Conservation (phyloP, 257 asterid species). For the Capsicum pubescens region DNA sequence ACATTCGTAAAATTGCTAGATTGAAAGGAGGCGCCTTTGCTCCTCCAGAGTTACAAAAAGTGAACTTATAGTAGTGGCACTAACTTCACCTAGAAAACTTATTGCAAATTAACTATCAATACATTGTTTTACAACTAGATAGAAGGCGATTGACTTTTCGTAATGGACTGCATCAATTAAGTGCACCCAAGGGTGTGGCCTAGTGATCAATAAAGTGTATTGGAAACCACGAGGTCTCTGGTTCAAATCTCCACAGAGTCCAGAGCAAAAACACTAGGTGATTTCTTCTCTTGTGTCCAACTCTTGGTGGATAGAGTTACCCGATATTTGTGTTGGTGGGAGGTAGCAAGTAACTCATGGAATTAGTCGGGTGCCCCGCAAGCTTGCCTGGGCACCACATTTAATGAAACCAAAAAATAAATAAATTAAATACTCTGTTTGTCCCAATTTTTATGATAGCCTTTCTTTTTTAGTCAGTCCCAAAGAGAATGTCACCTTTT, state of each 20-base stretch:
- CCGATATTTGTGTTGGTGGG: not conserved
- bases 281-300: not conserved
- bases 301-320: not conserved
- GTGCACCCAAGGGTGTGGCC: not conserved
- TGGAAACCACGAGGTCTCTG: not conserved
- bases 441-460: not conserved
- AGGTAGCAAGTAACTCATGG: not conserved
- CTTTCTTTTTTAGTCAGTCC: not conserved
- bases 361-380: not conserved
- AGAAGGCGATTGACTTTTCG: not conserved
- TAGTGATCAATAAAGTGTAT: not conserved
- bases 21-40: not conserved
- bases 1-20: not conserved
- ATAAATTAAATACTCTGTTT: not conserved
- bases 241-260: not conserved
- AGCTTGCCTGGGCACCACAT: not conserved
- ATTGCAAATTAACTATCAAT: not conserved
- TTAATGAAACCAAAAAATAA: not conserved
- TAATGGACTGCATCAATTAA: constrained; percentile 3
- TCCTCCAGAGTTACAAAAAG: not conserved
- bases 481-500: not conserved
- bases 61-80: constrained; percentile 1
- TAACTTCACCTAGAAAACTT: constrained; percentile 11
- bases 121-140: constrained; percentile 16
- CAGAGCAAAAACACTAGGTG: not conserved